These are phyloP conservation scores for Syzygium aqueum DNA, from an alignment of 345 rosid species.

Conservation along the genomic window DNA sequence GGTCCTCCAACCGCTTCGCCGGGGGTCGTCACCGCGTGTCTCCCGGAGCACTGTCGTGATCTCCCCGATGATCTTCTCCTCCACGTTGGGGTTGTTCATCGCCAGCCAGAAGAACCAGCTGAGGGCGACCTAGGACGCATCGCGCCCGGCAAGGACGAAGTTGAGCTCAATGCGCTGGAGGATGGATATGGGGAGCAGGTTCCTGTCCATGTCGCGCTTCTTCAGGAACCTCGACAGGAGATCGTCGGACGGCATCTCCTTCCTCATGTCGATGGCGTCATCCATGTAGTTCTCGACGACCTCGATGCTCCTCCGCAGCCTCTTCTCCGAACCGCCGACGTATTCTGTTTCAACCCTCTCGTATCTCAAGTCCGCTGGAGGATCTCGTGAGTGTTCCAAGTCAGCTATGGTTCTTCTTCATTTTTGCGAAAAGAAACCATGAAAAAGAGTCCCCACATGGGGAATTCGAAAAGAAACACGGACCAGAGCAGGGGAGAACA, in stretches of 20 bases:
- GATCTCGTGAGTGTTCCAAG: too few relatives aligned
- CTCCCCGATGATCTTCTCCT: constrained; percentile 54
- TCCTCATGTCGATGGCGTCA: constrained; percentile 57
- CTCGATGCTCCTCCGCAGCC: constrained; percentile 41
- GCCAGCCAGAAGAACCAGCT: constrained; percentile 97
- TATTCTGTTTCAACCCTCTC: too few relatives aligned
- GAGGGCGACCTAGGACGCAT: constrained; percentile 82
- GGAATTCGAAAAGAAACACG: not conserved
- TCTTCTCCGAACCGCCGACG: constrained; percentile 37
- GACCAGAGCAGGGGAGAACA: too few relatives aligned
- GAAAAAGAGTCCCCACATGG: too few relatives aligned
- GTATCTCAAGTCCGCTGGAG: too few relatives aligned
- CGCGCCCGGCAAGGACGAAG: constrained; percentile 85
- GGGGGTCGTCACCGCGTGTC: constrained; percentile 56
- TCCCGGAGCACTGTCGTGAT: constrained; percentile 47
- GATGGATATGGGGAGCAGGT: constrained; percentile 43
- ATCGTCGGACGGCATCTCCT: constrained; percentile 74
- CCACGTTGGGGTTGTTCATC: constrained; percentile 55
- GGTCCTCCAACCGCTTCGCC: constrained; percentile 61
- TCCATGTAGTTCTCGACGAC: constrained; percentile 73
- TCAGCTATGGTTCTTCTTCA: too few relatives aligned
- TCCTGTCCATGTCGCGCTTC: constrained; percentile 63
- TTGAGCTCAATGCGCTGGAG: constrained; percentile 87
- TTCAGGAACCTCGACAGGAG: constrained; percentile 70
- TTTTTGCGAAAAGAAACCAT: too few relatives aligned